A percentile compares a stretch with the other conserved stretches of the same genome.
These are phyloP conservation scores for Darksidea phi DNA, from an alignment of 495 filamentous ascomycete genomes.

Conservation along the genomic window DNA sequence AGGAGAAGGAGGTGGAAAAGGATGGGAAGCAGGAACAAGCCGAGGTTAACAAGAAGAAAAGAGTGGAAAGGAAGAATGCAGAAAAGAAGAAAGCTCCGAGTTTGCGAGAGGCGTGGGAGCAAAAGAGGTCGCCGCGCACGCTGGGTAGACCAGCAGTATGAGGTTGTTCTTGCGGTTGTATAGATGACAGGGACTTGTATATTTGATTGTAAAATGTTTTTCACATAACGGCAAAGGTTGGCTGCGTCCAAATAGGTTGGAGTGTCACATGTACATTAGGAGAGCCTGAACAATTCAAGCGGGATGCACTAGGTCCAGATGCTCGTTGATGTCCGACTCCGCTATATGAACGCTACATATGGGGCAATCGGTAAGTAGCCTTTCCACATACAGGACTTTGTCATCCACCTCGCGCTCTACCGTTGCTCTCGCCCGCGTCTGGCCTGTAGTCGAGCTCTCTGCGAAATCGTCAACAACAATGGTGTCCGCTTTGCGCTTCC, in stretches of 20 bases:
- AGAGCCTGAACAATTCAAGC: constrained; percentile 5
- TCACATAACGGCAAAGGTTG: background rate
- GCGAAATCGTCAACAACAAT: constrained; percentile 1
- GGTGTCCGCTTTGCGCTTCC: background rate
- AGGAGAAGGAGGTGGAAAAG: constrained; percentile 41
- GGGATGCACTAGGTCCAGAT: constrained; percentile 38
- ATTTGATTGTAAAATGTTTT: background rate
- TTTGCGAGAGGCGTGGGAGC: background rate
- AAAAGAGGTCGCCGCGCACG: background rate
- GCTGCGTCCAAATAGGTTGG: too few species aligned
- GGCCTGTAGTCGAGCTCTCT: background rate
- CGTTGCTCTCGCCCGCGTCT: constrained; percentile 1
- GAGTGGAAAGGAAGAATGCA: background rate
- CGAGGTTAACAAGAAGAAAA: constrained; percentile 1
- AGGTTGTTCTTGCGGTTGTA: background rate
- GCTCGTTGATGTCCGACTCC: constrained; percentile 36
- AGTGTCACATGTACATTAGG: background rate
- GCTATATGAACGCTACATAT: constrained; percentile 28
- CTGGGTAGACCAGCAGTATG: background rate
- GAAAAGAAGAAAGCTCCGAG: background rate
- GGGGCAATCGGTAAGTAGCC: constrained; percentile 28
- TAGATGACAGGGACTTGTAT: background rate
- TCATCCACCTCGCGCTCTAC: constrained; percentile 3
- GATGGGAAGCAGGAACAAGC: constrained; percentile 3
- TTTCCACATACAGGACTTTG: constrained; percentile 3